Conservation (phyloP, 371 early-diverging fungal genomes). For the Rhizopus sp. region DNA sequence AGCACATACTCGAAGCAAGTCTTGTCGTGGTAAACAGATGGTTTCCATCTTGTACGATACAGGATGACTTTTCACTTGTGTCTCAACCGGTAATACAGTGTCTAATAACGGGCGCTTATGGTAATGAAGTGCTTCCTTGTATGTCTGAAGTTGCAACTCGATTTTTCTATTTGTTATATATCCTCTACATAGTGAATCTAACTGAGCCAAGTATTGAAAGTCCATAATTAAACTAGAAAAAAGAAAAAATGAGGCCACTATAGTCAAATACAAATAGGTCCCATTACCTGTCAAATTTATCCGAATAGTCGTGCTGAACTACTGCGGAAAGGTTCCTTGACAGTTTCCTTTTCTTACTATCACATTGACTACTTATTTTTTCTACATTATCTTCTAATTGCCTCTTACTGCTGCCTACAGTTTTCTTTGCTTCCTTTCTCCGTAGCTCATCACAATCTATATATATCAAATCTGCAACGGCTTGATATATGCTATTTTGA, state of each 20-base stretch:
- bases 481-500: constrained; percentile 37
- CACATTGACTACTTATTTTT: constrained; percentile 13
- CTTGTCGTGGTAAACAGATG: constrained; percentile 43
- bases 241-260: background rate
- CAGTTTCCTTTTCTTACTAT: background rate
- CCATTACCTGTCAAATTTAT: constrained; percentile 33
- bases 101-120: constrained; percentile 41
- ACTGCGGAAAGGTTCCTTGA: background rate
- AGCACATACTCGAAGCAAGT: constrained; percentile 40
- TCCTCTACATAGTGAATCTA: constrained; percentile 51
- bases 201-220: constrained; percentile 47
- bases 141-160: constrained; percentile 39
- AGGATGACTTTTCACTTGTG: constrained; percentile 43
- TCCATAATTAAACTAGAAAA: constrained; percentile 39
- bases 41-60: constrained; percentile 49
- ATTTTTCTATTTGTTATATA: constrained; percentile 50
- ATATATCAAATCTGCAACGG: constrained; percentile 38
- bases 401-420: background rate
- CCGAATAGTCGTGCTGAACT: background rate
- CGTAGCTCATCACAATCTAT: constrained; percentile 42
- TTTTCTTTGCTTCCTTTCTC: constrained; percentile 25
- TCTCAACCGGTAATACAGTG: constrained; percentile 33
- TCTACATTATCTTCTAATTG: constrained; percentile 10
- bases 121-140: constrained; percentile 27
- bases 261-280: background rate